Conservation (phyloP, 2,329 filamentous ascomycete species). For the Penicillium sp. region DNA sequence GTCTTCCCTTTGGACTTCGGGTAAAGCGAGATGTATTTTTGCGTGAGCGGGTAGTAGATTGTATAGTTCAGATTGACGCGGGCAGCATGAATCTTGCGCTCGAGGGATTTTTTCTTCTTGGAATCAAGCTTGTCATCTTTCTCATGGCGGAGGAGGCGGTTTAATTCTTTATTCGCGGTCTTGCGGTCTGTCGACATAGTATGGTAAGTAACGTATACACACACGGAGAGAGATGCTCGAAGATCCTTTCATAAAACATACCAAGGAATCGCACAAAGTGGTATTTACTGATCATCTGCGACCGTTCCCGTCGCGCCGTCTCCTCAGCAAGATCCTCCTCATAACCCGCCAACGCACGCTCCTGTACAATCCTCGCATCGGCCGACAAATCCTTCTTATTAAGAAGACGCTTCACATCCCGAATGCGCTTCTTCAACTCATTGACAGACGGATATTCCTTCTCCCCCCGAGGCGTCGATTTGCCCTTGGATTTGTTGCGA, state of each 20-base stretch:
- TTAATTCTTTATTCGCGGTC: slow-evolving; percentile 46
- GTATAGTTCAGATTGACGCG: slow-evolving; percentile 67
- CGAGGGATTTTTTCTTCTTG: slow-evolving; percentile 33
- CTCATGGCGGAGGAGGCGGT: slow-evolving; percentile 40
- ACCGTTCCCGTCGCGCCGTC: slow-evolving; percentile 53
- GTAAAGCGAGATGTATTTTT: slow-evolving; percentile 64
- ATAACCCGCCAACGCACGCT: slow-evolving; percentile 61
- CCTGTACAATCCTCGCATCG: slow-evolving; percentile 60
- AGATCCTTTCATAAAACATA: slow-evolving; percentile 22
- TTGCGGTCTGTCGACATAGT: slow-evolving; percentile 41
- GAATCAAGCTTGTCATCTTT: slow-evolving; percentile 38
- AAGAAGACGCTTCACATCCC: slow-evolving; percentile 59
- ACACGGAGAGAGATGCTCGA: background rate
- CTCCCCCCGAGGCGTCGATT: slow-evolving; percentile 27
- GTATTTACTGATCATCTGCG: slow-evolving; percentile 63
- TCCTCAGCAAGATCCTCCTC: slow-evolving; percentile 59
- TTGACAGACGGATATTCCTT: slow-evolving; percentile 46
- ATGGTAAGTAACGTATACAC: background rate
- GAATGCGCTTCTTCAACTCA: slow-evolving; percentile 60
- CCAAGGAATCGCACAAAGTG: slow-evolving; percentile 70
- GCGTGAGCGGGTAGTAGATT: slow-evolving; percentile 63
- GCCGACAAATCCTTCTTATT: slow-evolving; percentile 55
- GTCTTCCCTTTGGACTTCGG: slow-evolving; percentile 40
- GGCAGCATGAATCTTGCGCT: slow-evolving; percentile 49
- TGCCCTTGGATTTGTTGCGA: slow-evolving; percentile 24